phyloP scores from a whole-genome alignment of 129 eudicot species.

The Tanacetum coccineum region DNA sequence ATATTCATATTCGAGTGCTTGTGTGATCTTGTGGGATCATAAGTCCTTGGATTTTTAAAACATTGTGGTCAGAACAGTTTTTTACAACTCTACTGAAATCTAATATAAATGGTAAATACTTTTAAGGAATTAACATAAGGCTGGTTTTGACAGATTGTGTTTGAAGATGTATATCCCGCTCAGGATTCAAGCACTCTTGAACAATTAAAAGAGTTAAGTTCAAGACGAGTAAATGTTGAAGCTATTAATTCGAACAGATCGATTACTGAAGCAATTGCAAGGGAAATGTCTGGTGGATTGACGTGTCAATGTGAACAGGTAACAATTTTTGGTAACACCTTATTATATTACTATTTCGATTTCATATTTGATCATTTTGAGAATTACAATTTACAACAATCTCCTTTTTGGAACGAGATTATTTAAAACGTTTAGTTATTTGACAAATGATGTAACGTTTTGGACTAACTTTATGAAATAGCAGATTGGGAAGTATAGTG shows the following conservation, averaged over 20 bases:
- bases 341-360: background rate
- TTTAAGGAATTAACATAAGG: background rate
- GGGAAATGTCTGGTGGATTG: conserved; percentile 79
- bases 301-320: conserved; percentile 75
- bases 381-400: too few species aligned
- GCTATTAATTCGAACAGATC: conserved; percentile 47
- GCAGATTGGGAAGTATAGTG: too few species aligned
- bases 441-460: too few species aligned
- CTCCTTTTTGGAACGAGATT: too few species aligned
- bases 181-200: conserved; percentile 65
- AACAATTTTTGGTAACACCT: background rate
- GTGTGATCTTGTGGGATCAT: background rate
- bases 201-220: conserved; percentile 71
- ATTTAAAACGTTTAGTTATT: too few species aligned
- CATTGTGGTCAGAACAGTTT: too few species aligned
- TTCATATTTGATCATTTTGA: background rate
- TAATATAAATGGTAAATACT: background rate
- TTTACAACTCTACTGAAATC: background rate
- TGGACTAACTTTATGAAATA: too few species aligned
- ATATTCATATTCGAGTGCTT: too few species aligned
- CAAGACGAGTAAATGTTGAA: conserved; percentile 54
- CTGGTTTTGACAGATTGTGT: conserved; percentile 46
- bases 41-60: background rate
- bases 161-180: conserved; percentile 47
- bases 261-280: conserved; percentile 72